These are phyloP conservation scores for Meyerozyma guilliermondii DNA, from an alignment of 1,139 yeast genomes.

Conservation along the genomic window DNA sequence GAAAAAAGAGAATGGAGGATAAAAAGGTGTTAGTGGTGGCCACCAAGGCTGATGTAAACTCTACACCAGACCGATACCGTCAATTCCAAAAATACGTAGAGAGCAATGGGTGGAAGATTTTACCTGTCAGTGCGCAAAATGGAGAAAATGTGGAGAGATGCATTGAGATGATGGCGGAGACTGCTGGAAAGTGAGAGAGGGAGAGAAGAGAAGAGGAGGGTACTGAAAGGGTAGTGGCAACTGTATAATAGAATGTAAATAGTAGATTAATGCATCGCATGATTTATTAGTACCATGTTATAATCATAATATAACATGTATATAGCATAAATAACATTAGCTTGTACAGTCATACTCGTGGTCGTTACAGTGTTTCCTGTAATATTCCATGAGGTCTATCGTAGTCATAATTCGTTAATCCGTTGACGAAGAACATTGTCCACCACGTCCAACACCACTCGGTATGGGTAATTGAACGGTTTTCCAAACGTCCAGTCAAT, in stretches of 20 bases:
- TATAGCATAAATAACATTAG: no score
- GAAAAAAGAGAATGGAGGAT: constrained; percentile 48
- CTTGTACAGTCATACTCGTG: background rate
- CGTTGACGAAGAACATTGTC: constrained; percentile 9
- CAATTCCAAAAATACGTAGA: constrained; percentile 39
- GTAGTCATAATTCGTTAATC: background rate
- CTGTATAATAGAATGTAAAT: no score
- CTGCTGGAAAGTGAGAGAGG: constrained; percentile 24
- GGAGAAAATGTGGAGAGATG: constrained; percentile 70
- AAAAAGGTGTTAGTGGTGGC: constrained; percentile 76
- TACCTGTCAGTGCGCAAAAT: constrained; percentile 80
- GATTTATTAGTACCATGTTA: no score
- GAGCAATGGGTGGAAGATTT: constrained; percentile 52
- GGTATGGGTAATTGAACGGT: constrained; percentile 28
- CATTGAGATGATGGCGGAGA: constrained; percentile 65
- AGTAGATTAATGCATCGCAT: no score
- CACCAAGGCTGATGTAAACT: constrained; percentile 81
- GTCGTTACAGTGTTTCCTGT: background rate
- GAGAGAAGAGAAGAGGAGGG: background rate
- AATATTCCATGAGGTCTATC: background rate
- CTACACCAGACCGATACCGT: constrained; percentile 40
- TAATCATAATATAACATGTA: no score
- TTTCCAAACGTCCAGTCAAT: constrained; percentile 40
- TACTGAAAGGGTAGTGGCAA: no score
- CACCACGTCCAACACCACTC: constrained; percentile 14